These are phyloP conservation scores for Aristolochia fimbriata DNA, from an alignment of 164 flowering plant genomes.

Conservation along the genomic window DNA sequence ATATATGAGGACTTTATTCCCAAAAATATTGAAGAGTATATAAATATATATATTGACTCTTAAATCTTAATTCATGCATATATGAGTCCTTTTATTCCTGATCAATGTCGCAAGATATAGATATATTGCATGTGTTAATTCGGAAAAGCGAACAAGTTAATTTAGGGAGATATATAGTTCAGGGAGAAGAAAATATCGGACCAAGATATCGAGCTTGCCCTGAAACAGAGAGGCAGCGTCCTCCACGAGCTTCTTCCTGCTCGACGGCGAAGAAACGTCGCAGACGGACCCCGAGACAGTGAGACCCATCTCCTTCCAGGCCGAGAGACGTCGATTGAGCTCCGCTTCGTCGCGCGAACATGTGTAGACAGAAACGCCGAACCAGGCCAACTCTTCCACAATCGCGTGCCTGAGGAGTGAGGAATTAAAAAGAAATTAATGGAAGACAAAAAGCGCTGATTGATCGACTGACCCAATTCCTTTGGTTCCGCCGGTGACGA, in stretches of 20 bases:
- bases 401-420: conserved; percentile 20
- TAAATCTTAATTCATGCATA: no score
- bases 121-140: no score
- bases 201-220: conserved; percentile 33
- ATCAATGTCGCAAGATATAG: no score
- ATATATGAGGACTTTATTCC: no score
- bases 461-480: conserved; percentile 1
- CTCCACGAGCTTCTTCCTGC: conserved; percentile 20
- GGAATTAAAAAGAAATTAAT: no score
- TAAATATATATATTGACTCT: no score
- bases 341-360: conserved; percentile 26
- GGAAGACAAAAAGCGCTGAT: no score
- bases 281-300: conserved; percentile 26
- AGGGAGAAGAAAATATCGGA: conserved; percentile 5
- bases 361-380: conserved; percentile 31
- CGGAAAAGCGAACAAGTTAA: neutral
- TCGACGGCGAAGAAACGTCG: conserved; percentile 16
- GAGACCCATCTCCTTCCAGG: conserved; percentile 28
- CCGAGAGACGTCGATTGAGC: conserved; percentile 13
- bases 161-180: neutral
- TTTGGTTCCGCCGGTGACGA: neutral
- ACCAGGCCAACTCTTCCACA: conserved; percentile 32
- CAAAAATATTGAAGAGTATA: no score
- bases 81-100: no score
- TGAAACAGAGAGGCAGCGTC: conserved; percentile 16